phyloP scores from a whole-genome alignment of 192 early-diverging fungal species.

The Coemansia sp. region DNA sequence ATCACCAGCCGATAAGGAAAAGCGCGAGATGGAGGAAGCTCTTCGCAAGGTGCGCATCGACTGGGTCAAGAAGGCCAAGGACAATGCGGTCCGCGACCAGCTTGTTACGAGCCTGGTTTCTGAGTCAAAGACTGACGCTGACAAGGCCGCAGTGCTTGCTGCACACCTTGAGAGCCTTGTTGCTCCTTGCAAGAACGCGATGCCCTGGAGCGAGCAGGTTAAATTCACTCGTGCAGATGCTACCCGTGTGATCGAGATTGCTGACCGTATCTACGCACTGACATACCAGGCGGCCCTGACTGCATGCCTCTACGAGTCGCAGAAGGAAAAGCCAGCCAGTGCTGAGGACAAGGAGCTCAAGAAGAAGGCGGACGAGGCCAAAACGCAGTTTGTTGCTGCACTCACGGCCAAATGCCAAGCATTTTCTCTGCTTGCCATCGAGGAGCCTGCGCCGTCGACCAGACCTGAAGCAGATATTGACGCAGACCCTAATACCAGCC shows the following conservation, averaged over 20 bases:
- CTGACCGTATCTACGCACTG: constrained; percentile 57
- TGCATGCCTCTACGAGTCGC: constrained; percentile 33
- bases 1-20: constrained; percentile 51
- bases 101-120: constrained; percentile 62
- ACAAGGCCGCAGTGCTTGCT: constrained; percentile 47
- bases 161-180: constrained; percentile 49
- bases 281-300: constrained; percentile 63
- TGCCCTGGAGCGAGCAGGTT: constrained; percentile 39
- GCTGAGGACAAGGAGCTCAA: constrained; percentile 55
- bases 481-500: too few species aligned
- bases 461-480: too few species aligned
- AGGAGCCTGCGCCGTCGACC: too few species aligned
- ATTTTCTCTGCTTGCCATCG: constrained; percentile 34
- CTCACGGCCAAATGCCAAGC: constrained; percentile 57
- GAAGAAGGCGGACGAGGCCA: constrained; percentile 74
- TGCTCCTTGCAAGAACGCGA: constrained; percentile 52
- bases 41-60: constrained; percentile 76
- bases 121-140: constrained; percentile 55
- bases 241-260: constrained; percentile 27
- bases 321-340: constrained; percentile 44
- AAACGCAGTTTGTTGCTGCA: constrained; percentile 61
- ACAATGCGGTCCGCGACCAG: constrained; percentile 54
- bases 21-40: constrained; percentile 60
- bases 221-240: constrained; percentile 15
- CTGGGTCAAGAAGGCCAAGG: constrained; percentile 75